phyloP scores from a whole-genome alignment of 2,329 filamentous ascomycete species.

The Calonectria henricotiae region DNA sequence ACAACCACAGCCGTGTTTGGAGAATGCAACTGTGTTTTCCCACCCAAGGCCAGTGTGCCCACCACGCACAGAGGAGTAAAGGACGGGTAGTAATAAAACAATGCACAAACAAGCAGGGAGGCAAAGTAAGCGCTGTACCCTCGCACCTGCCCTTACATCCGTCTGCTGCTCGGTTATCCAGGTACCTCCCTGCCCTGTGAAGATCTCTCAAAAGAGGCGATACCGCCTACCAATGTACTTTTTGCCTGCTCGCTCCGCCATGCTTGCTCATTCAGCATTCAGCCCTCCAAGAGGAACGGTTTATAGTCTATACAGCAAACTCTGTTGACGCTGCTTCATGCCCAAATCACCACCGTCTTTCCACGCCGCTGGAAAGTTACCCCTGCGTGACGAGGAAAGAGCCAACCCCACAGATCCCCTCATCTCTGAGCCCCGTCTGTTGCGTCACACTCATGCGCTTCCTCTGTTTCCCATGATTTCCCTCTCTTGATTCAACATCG shows the following conservation, averaged over 20 bases:
- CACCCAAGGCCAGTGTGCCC: background rate
- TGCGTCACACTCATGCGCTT: slow-evolving; percentile 25
- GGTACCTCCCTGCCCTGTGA: slow-evolving; percentile 26
- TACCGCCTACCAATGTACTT: background rate
- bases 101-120: slow-evolving; percentile 16
- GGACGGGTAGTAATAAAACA: slow-evolving; percentile 6
- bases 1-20: slow-evolving; percentile 3
- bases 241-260: background rate
- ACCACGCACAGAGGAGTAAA: background rate
- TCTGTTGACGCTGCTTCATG: background rate
- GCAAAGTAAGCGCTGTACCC: slow-evolving; percentile 6
- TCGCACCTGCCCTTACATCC: slow-evolving; percentile 20
- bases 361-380: background rate
- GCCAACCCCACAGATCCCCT: slow-evolving; percentile 9
- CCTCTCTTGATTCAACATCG: background rate
- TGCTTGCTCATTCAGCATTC: no score
- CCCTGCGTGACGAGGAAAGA: background rate
- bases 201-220: slow-evolving; percentile 24
- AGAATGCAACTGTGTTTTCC: slow-evolving; percentile 6
- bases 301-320: background rate
- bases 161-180: slow-evolving; percentile 20
- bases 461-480: slow-evolving; percentile 4
- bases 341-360: background rate
- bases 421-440: slow-evolving; percentile 5
- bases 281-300: background rate